Evolutionary conservation across 176 grass and related monocot genomes (phyloP).

Genomic region (Pharus latifolius): DNA sequence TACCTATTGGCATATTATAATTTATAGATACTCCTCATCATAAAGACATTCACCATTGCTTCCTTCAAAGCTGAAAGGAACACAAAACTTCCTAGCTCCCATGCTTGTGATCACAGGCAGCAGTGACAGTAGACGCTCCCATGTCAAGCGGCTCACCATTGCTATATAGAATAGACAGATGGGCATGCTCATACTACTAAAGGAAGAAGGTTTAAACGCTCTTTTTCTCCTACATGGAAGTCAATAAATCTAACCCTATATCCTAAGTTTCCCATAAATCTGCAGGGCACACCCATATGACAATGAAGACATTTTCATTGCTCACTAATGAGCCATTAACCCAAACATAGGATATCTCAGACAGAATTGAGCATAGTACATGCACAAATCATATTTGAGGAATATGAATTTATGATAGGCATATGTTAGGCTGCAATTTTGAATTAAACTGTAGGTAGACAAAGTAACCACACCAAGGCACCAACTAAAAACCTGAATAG

Average conservation of each 20-base stretch:
- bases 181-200: not conserved
- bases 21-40: not conserved
- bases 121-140: not conserved
- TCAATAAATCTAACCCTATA: not conserved
- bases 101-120: not conserved
- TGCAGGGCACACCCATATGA: too few relatives aligned
- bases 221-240: not conserved
- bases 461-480: not conserved
- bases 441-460: not conserved
- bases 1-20: not conserved
- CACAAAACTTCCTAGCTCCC: not conserved
- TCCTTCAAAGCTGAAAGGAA: slow-evolving; percentile 5
- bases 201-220: not conserved
- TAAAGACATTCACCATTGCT: not conserved
- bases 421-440: not conserved
- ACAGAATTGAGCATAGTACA: not conserved
- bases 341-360: not conserved
- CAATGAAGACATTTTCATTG: too few relatives aligned
- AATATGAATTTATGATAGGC: not conserved
- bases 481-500: not conserved
- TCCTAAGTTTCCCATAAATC: not conserved
- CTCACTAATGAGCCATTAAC: not conserved
- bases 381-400: not conserved
- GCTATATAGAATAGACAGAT: slow-evolving; percentile 5
- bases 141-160: not conserved